Percentiles rank a stretch among this genome's conserved stretches.
Evolutionary conservation across 345 rosid species (phyloP).

Genomic region (Clarkia xantiana): DNA sequence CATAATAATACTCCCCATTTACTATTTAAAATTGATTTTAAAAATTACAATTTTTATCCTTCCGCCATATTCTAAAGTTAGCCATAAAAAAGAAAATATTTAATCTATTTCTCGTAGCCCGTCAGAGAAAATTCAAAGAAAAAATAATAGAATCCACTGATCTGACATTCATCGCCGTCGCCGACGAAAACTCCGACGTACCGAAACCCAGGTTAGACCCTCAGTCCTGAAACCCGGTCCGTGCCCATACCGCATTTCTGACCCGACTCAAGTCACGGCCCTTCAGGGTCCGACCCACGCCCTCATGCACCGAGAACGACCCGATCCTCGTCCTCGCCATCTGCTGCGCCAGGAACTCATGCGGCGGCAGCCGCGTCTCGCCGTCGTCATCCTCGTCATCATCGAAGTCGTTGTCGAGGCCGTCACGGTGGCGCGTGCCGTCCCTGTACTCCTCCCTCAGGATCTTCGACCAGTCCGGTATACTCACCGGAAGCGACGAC

Average conservation of each 20-base stretch:
- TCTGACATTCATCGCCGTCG: not conserved
- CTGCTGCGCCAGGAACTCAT: constrained; percentile 11
- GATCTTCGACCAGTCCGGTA: constrained; percentile 13
- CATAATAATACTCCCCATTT: too few relatives aligned
- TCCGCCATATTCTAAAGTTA: too few relatives aligned
- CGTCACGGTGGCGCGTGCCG: not conserved
- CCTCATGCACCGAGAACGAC: constrained; percentile 9
- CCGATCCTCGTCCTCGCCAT: constrained; percentile 10
- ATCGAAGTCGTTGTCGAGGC: constrained; percentile 2
- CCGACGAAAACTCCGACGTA: not conserved
- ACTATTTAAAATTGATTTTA: too few relatives aligned
- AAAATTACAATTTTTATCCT: too few relatives aligned
- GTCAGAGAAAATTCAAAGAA: too few relatives aligned
- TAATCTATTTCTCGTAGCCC: too few relatives aligned
- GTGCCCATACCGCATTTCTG: constrained; percentile 13
- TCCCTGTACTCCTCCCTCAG: constrained; percentile 10
- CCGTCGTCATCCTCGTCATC: not conserved
- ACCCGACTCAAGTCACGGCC: constrained; percentile 14
- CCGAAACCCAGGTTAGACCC: too few relatives aligned
- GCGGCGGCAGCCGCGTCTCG: constrained; percentile 8
- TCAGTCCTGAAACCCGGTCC: constrained; percentile 10
- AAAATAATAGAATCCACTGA: not conserved
- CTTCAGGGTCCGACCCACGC: constrained; percentile 11
- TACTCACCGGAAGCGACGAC: constrained; percentile 9
- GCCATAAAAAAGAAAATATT: too few relatives aligned